Conservation (phyloP, 2,329 filamentous ascomycete genomes). For the Exophiala sp. region DNA sequence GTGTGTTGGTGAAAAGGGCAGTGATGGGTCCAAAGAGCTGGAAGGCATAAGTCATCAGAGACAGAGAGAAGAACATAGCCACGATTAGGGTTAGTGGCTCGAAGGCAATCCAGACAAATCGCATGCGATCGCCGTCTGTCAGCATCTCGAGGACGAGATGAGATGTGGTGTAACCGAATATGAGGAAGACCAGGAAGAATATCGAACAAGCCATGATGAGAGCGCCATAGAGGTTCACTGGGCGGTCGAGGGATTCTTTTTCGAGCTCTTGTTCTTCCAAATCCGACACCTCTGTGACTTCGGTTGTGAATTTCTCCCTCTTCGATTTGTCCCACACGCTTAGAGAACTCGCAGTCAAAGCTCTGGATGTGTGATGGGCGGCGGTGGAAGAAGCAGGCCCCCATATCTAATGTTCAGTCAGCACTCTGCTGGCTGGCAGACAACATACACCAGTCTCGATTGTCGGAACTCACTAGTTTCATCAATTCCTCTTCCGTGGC, state of each 20-base stretch:
- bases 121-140: conserved; percentile 60
- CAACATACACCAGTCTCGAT: conserved; percentile 15
- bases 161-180: conserved; percentile 67
- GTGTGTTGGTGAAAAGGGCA: conserved; percentile 43
- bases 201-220: conserved; percentile 65
- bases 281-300: conserved; percentile 17
- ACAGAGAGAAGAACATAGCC: conserved; percentile 22
- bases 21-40: conserved; percentile 52
- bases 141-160: conserved; percentile 66
- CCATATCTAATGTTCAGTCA: conserved; percentile 18
- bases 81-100: conserved; percentile 16
- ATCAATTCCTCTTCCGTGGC: conserved; percentile 20
- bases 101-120: conserved; percentile 53
- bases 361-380: conserved; percentile 15
- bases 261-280: conserved; percentile 20
- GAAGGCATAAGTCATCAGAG: conserved; percentile 36
- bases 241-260: conserved; percentile 21
- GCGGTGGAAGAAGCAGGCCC: conserved; percentile 10
- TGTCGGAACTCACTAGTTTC: conserved; percentile 17
- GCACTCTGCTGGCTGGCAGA: conserved; percentile 17
- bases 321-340: conserved; percentile 19
- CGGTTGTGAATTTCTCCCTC: conserved; percentile 13
- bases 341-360: conserved; percentile 19
- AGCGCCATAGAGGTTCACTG: conserved; percentile 17
- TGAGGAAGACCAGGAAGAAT: conserved; percentile 61